Percentiles rank a stretch among this genome's conserved stretches.
Evolutionary conservation across 2,329 filamentous ascomycete species (phyloP).

Genomic region (Xylariales sp.): DNA sequence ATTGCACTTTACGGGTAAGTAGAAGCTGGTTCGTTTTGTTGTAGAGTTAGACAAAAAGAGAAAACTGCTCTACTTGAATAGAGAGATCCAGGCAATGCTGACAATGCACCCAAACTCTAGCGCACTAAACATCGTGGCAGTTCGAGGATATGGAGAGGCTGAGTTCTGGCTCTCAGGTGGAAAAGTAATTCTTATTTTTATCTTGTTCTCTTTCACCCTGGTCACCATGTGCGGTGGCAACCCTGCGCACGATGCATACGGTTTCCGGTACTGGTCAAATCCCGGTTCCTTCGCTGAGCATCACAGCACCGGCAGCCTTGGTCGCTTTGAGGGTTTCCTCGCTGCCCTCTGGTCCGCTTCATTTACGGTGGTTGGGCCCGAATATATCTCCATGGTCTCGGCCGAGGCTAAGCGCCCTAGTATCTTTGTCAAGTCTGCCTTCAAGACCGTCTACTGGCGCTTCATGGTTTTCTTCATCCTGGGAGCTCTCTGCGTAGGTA

Average conservation of each 20-base stretch:
- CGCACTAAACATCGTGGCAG: conserved; percentile 35
- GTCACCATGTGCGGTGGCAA: conserved; percentile 39
- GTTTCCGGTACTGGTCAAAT: conserved; percentile 34
- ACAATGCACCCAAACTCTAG: too few species aligned
- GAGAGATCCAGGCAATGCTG: too few species aligned
- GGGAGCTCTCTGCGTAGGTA: conserved; percentile 56
- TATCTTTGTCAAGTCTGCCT: conserved; percentile 52
- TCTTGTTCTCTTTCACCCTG: conserved; percentile 32
- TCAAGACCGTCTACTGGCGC: conserved; percentile 59
- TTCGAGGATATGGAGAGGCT: conserved; percentile 36
- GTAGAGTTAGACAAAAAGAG: not conserved
- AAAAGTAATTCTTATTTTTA: conserved; percentile 29
- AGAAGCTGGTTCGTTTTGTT: too few species aligned
- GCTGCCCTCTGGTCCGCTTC: conserved; percentile 49
- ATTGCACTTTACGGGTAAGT: conserved; percentile 27
- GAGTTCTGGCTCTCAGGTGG: conserved; percentile 41
- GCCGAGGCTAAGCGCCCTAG: conserved; percentile 52
- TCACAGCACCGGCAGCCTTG: conserved; percentile 43
- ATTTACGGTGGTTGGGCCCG: conserved; percentile 55
- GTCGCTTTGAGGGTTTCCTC: conserved; percentile 58
- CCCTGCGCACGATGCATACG: conserved; percentile 30
- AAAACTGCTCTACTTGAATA: not conserved
- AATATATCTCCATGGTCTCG: conserved; percentile 46
- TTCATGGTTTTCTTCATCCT: conserved; percentile 61
- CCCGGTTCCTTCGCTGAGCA: conserved; percentile 52